A percentile compares a stretch with the other conserved stretches of the same genome.
Evolutionary conservation across 2,329 filamentous ascomycete species (phyloP).

Genomic region (Cladosporium sp.): DNA sequence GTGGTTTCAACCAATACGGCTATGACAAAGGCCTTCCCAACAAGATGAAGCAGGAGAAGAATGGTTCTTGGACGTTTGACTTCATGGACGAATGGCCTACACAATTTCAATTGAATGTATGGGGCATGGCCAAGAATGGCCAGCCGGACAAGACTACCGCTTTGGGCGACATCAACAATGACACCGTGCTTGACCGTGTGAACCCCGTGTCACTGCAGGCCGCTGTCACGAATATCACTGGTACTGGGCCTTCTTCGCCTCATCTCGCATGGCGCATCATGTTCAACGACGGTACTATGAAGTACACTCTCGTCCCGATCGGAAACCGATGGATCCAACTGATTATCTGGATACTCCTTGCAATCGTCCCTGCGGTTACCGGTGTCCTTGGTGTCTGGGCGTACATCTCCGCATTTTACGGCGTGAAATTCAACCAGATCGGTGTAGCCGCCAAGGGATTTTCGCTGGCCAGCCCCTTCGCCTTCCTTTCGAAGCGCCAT

Average conservation of each 20-base stretch:
- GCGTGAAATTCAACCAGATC: conserved; percentile 59
- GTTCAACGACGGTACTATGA: conserved; percentile 53
- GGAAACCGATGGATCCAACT: conserved; percentile 54
- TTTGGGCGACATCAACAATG: conserved; percentile 60
- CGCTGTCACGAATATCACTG: conserved; percentile 57
- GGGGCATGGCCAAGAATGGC: conserved; percentile 62
- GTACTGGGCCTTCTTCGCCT: conserved; percentile 48
- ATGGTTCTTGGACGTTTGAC: conserved; percentile 54
- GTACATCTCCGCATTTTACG: conserved; percentile 60
- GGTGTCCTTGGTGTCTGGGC: conserved; percentile 49
- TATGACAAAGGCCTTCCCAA: conserved; percentile 58
- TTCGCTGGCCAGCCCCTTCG: conserved; percentile 20
- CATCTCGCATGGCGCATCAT: conserved; percentile 53
- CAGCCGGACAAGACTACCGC: conserved; percentile 57
- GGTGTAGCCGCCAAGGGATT: conserved; percentile 50
- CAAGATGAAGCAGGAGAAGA: conserved; percentile 44
- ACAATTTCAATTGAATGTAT: conserved; percentile 59
- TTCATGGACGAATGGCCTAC: conserved; percentile 63
- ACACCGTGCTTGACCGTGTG: conserved; percentile 58
- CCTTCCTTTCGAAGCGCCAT: conserved; percentile 4
- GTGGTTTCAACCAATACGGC: conserved; percentile 60
- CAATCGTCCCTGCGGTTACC: conserved; percentile 50
- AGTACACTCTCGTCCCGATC: conserved; percentile 49
- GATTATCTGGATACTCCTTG: conserved; percentile 51
- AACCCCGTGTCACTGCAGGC: conserved; percentile 55